Percentiles rank a stretch among this genome's conserved stretches.
phyloP scores from a whole-genome alignment of 345 rosid genomes.

The Rhodomyrtus tomentosa region DNA sequence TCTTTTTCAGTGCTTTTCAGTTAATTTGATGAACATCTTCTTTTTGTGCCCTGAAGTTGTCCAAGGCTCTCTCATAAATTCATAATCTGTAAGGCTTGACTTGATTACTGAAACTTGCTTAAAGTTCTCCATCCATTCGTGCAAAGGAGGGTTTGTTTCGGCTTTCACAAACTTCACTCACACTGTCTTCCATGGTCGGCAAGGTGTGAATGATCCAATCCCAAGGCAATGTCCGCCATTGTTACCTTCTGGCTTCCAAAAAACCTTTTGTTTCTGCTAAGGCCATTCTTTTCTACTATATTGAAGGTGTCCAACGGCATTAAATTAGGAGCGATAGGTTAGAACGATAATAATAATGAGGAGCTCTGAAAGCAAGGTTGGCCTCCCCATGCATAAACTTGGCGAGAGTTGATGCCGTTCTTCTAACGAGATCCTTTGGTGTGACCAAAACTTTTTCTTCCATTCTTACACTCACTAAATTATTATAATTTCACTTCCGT shows the following conservation, averaged over 20 bases:
- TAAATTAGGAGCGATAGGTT: too few relatives aligned
- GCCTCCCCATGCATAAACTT: too few relatives aligned
- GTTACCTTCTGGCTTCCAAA: neutral
- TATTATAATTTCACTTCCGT: too few relatives aligned
- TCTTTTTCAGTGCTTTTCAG: neutral
- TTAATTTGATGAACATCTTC: neutral
- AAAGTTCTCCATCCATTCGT: constrained; percentile 4
- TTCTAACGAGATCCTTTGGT: too few relatives aligned
- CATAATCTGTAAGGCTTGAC: neutral
- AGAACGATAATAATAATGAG: too few relatives aligned
- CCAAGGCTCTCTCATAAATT: neutral
- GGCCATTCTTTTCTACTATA: constrained; percentile 2
- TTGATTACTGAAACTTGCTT: constrained; percentile 3
- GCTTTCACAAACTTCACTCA: constrained; percentile 2
- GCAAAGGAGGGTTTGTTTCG: constrained; percentile 1
- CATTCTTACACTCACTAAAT: too few relatives aligned
- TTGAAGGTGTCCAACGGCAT: neutral
- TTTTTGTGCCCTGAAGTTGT: neutral
- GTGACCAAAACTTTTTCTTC: too few relatives aligned
- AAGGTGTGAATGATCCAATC: neutral
- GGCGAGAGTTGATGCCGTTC: too few relatives aligned
- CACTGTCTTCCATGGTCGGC: neutral
- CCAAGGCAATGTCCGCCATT: constrained; percentile 5
- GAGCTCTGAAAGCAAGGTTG: too few relatives aligned
- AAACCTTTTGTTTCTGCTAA: constrained; percentile 5